phyloP scores from a whole-genome alignment of 2,329 filamentous ascomycete genomes.

The Aspergillus viridinutans region DNA sequence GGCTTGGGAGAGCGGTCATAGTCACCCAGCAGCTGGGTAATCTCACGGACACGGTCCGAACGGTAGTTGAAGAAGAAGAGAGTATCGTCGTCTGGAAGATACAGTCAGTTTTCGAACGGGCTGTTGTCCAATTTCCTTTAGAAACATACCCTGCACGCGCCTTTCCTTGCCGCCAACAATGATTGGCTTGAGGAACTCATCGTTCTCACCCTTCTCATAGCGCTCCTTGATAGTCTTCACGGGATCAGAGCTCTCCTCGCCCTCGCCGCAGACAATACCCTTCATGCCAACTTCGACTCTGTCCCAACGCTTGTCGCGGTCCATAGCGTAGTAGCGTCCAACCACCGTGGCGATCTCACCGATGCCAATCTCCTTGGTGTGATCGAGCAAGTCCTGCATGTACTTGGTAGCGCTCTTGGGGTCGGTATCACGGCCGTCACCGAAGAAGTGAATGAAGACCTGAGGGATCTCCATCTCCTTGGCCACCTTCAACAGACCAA shows the following conservation, averaged over 20 bases:
- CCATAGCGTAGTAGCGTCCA: constrained; percentile 97
- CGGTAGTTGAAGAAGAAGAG: constrained; percentile 99
- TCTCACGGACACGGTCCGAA: constrained; percentile 92
- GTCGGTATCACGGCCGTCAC: constrained; percentile 94
- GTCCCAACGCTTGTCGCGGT: constrained; percentile 99
- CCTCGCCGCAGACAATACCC: constrained; percentile 79
- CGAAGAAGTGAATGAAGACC: constrained; percentile 99
- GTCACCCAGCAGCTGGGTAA: constrained; percentile 88
- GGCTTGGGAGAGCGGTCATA: constrained; percentile 86
- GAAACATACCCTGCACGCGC: constrained; percentile 69
- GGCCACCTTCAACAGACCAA: constrained; percentile 80
- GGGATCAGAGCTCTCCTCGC: constrained; percentile 78
- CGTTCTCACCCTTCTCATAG: constrained; percentile 83
- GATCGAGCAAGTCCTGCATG: constrained; percentile 79
- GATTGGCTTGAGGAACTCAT: constrained; percentile 98
- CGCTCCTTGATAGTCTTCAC: constrained; percentile 81
- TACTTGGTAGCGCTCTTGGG: constrained; percentile 88
- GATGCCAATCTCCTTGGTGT: constrained; percentile 74
- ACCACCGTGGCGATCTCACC: constrained; percentile 91
- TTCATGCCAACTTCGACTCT: constrained; percentile 85
- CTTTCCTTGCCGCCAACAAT: constrained; percentile 82
- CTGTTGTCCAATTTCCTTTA: not conserved
- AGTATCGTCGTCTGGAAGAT: constrained; percentile 70
- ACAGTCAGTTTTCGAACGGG: constrained; percentile 16
- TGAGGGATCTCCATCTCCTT: constrained; percentile 83